Percentiles rank a stretch among this genome's conserved stretches.
Conservation (phyloP, 2,329 filamentous ascomycete genomes). For the Cordyceps cicadae region DNA sequence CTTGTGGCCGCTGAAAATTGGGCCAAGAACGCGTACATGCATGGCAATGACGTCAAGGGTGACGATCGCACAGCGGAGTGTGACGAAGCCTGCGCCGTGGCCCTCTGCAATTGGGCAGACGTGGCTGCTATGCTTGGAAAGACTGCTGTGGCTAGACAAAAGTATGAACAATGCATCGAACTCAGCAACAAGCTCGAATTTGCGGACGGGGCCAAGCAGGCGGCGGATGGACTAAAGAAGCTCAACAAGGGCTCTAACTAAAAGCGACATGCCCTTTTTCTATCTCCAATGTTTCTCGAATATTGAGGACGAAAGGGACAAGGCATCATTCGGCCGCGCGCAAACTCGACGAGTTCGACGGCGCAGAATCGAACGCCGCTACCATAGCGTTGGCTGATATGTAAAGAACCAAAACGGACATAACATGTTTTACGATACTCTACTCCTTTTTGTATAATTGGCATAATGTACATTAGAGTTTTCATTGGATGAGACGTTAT, state of each 20-base stretch:
- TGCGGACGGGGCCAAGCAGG: constrained; percentile 41
- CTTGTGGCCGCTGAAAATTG: constrained; percentile 66
- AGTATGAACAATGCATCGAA: constrained; percentile 60
- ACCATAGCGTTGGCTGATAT: background rate
- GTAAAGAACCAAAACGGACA: background rate
- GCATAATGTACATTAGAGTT: background rate
- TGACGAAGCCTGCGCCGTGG: constrained; percentile 72
- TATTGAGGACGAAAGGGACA: too few species aligned
- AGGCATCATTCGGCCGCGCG: background rate
- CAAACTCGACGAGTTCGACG: background rate
- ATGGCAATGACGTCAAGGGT: constrained; percentile 56
- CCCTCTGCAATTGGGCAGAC: constrained; percentile 80
- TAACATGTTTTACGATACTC: background rate
- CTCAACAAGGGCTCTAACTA: constrained; percentile 15
- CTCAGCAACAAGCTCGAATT: constrained; percentile 50
- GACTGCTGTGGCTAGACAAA: constrained; percentile 52
- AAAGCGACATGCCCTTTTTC: too few species aligned
- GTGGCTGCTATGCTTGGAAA: constrained; percentile 70
- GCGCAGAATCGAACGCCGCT: background rate
- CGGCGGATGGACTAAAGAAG: constrained; percentile 40
- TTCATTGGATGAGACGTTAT: background rate
- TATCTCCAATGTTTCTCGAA: too few species aligned
- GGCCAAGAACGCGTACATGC: constrained; percentile 66
- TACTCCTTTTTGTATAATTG: background rate
- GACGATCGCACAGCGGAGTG: constrained; percentile 68